Evolutionary conservation across 192 early-diverging fungal genomes (phyloP), one percentile per base, ranked within the genome.

Genomic region (Geranomyces michiganensis): DNA sequence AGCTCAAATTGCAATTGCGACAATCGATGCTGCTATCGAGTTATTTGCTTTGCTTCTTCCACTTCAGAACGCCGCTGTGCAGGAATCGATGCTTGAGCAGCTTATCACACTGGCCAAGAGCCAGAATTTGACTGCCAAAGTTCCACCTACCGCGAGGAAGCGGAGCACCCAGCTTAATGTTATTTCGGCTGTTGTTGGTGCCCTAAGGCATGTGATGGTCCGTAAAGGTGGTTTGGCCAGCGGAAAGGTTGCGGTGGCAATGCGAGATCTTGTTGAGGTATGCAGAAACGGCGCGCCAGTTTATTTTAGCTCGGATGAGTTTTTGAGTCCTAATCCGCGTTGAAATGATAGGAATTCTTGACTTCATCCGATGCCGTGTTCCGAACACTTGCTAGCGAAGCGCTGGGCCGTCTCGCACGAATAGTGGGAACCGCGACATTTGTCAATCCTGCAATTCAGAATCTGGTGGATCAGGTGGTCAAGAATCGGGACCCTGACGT

Each of bases 401-500:
- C 91, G 9, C 69, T 97, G 3, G 97, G 97, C 1, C 80, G 90
- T 5, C 73, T 97, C 63, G 85, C 93, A 0, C 86, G 89, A 26
- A 79, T 90, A 21, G 83, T 89, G 1, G 88, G 89, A 26, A 76
- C 76, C 15, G 85, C 86, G 2, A 56, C 84, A 14, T 85, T 92
- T 65, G 82, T 93, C 22, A 86, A 91, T 55, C 82, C 84, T 26
- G 81, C 93, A 30, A 90, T 93, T 56, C 88, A 93, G 66, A 77
- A 80, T 26, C 79, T 93, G n/a, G 88, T 93, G 27, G 91, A 94
- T 62, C 85, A 91, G 78, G 92, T 97, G 0, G 93, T 98, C 26
- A 90, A 91, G 21, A 92, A 92, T 56, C 85, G 96, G 9, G 95
- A 98, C 63, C 96, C 94, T 3, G 95, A 97, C 83, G 89, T 91